Conservation (phyloP, 768 basidiomycete species). For the Mycena haematopus region DNA sequence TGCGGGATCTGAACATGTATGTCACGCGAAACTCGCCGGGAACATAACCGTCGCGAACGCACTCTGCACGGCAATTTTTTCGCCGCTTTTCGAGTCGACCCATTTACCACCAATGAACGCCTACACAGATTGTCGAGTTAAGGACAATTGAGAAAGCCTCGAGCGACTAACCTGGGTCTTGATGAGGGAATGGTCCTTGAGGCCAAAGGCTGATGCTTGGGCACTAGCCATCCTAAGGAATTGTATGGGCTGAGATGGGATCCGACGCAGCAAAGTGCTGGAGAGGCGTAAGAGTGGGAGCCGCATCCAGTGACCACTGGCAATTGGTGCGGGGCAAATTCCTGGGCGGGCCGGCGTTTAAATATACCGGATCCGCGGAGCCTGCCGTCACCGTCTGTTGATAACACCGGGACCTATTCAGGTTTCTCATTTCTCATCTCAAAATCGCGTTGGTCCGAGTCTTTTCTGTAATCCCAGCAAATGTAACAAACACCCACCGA, state of each 20-base stretch:
- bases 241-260: not conserved
- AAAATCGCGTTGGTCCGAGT: too few relatives aligned
- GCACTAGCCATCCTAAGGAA: constrained; percentile 65
- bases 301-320: constrained; percentile 2
- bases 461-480: too few relatives aligned
- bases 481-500: too few relatives aligned
- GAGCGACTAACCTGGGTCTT: constrained; percentile 45
- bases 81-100: constrained; percentile 79
- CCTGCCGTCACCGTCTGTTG: too few relatives aligned
- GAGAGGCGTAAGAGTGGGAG: constrained; percentile 20
- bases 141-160: too few relatives aligned
- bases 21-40: constrained; percentile 2
- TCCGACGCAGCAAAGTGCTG: constrained; percentile 6
- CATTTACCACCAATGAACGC: constrained; percentile 87
- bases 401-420: too few relatives aligned
- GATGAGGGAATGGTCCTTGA: constrained; percentile 80
- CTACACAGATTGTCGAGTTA: constrained; percentile 17
- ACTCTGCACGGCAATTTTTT: constrained; percentile 81
- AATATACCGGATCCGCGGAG: too few relatives aligned
- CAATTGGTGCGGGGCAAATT: not conserved
- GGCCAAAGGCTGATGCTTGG: constrained; percentile 59
- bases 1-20: constrained; percentile 75
- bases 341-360: not conserved
- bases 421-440: too few relatives aligned
- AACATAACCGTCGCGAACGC: constrained; percentile 5